phyloP scores from a whole-genome alignment of 116 monocot species.

The Dioscorea cayenensis region DNA sequence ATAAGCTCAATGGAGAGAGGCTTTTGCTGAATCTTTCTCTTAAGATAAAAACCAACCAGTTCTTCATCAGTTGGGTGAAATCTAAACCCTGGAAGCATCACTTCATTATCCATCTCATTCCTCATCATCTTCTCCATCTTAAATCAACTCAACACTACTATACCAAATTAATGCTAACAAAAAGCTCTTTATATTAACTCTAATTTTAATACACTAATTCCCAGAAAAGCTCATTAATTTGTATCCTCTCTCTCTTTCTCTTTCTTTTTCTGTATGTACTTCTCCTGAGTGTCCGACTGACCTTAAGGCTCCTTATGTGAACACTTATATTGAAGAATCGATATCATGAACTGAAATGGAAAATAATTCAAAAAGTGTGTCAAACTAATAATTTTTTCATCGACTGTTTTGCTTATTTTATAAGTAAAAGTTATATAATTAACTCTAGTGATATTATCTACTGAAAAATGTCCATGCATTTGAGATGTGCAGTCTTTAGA shows the following conservation, averaged over 20 bases:
- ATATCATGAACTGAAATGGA: no score
- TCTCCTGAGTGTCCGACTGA: background rate
- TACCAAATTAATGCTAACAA: no score
- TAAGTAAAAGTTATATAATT: no score
- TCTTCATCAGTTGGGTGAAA: conserved; percentile 84
- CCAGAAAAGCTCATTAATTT: background rate
- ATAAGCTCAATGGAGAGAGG: conserved; percentile 73
- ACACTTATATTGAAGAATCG: background rate
- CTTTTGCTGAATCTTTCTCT: conserved; percentile 69
- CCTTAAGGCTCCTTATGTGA: background rate
- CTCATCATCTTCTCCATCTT: conserved; percentile 37
- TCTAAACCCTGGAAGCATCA: conserved; percentile 62
- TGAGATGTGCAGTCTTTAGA: no score
- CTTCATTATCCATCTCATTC: conserved; percentile 39
- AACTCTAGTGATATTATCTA: no score
- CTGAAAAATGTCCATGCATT: no score
- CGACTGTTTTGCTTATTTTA: no score
- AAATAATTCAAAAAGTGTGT: background rate
- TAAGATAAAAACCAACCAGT: conserved; percentile 62
- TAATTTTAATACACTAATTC: background rate
- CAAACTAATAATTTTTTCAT: background rate
- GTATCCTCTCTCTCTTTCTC: no score
- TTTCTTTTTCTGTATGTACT: background rate
- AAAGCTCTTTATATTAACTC: no score
- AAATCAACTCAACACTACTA: background rate